phyloP scores from a whole-genome alignment of 1,284 basidiomycete genomes.

The Hemileia vastatrix region DNA sequence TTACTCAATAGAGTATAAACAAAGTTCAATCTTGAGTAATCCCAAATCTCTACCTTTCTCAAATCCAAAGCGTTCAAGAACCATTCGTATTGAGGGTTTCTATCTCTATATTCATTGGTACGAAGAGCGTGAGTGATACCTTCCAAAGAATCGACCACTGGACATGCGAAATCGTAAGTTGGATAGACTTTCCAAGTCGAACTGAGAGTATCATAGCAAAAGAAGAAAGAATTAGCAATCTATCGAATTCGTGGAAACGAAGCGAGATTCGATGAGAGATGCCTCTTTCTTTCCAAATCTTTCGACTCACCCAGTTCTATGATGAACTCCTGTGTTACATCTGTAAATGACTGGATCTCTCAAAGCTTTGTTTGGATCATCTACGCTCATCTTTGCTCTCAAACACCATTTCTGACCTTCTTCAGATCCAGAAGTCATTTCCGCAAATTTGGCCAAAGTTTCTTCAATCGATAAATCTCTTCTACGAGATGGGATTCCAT shows the following conservation, averaged over 20 bases:
- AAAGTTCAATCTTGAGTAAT: conserved; percentile 82
- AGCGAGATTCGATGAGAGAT: too few species aligned
- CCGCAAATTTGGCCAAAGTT: conserved; percentile 72
- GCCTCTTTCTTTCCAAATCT: too few species aligned
- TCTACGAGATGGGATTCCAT: conserved; percentile 75
- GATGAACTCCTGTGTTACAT: conserved; percentile 75
- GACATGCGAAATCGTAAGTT: conserved; percentile 97
- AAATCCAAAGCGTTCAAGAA: conserved; percentile 76
- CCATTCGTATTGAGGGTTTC: conserved; percentile 95
- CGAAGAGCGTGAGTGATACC: conserved; percentile 94
- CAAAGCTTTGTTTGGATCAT: conserved; percentile 89
- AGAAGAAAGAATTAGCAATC: too few species aligned
- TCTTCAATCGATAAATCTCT: conserved; percentile 73
- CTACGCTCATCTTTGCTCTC: conserved; percentile 87
- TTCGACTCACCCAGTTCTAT: conserved; percentile 77
- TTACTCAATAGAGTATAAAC: conserved; percentile 94
- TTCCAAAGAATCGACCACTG: conserved; percentile 87
- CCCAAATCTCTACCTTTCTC: conserved; percentile 84
- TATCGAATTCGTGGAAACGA: too few species aligned
- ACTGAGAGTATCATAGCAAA: too few species aligned
- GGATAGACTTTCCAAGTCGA: conserved; percentile 94
- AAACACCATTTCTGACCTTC: conserved; percentile 87
- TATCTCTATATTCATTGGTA: conserved; percentile 95
- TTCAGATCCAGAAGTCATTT: conserved; percentile 72
- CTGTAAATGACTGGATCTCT: conserved; percentile 98